Evolutionary conservation across 345 rosid genomes (phyloP).

Genomic region (Angophora floribunda): DNA sequence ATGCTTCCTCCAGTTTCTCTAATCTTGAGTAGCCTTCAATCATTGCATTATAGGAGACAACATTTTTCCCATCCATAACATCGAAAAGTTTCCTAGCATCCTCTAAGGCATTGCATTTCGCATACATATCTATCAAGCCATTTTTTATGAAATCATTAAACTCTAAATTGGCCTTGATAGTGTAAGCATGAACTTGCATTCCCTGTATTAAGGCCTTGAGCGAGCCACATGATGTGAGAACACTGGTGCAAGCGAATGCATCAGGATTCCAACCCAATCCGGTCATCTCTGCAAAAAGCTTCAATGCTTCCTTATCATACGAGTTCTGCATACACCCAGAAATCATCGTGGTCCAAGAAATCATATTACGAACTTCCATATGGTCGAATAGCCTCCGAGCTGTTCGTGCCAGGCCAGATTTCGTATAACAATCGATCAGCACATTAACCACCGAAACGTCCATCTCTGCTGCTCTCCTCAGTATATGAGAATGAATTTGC

Average conservation of each 20-base stretch:
- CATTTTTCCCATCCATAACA: slow-evolving; percentile 20
- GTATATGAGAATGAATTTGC: slow-evolving; percentile 59
- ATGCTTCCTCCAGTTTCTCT: slow-evolving; percentile 39
- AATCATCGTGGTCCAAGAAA: background rate
- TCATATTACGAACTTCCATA: slow-evolving; percentile 38
- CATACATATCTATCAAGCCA: slow-evolving; percentile 68
- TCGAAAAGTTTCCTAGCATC: slow-evolving; percentile 58
- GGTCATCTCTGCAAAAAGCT: slow-evolving; percentile 36
- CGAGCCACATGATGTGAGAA: slow-evolving; percentile 9
- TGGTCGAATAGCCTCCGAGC: slow-evolving; percentile 39
- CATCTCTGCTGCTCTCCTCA: slow-evolving; percentile 46
- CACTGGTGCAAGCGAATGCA: slow-evolving; percentile 34
- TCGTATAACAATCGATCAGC: slow-evolving; percentile 54
- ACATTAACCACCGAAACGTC: slow-evolving; percentile 57
- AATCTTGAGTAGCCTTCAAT: slow-evolving; percentile 72
- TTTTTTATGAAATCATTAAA: slow-evolving; percentile 22
- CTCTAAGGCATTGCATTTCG: slow-evolving; percentile 42
- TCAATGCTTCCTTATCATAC: slow-evolving; percentile 44
- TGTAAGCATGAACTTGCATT: too few relatives aligned
- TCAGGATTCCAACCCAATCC: slow-evolving; percentile 13
- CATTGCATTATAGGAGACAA: slow-evolving; percentile 60
- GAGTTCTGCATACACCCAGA: slow-evolving; percentile 34
- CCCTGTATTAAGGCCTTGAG: too few relatives aligned
- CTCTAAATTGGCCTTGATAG: too few relatives aligned
- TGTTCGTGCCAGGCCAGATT: slow-evolving; percentile 36